Base-by-base conservation (phyloP, 176 grass and related monocot species). In the Paspalum notatum region DNA sequence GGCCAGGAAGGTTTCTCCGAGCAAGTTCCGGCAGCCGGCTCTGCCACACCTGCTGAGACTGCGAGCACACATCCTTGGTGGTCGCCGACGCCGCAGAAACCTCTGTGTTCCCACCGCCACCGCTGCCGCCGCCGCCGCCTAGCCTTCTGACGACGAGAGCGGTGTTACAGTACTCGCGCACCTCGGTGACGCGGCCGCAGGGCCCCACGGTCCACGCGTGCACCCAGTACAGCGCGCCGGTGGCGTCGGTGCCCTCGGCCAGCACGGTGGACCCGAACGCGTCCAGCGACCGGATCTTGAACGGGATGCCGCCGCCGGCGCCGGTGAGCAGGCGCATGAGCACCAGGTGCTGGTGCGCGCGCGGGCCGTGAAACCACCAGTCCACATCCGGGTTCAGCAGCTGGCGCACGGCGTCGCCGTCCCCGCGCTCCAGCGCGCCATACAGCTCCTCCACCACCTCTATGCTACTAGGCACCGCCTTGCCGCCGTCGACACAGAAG, bases 341-440 rank as follows among this genome's bases (percentile, higher is more conserved):
- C 50, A 79, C 80, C 4, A 88, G 74, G 63, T 91, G 91, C 61
- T 97, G 94, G 72, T 90, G 87, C 60, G 85, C 79, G 14, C 86
- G 89, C 8, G 94, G 94, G 39, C 94, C 91, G 73, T 94, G 94
- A 89, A 97, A 94, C 87, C 94, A 81, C 94, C 94, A 97, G 82
- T 97, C 94, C 49, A 97, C 77, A 89, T 97, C 94, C 12, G 89
- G 82, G 57, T 82, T 89, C 62, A 97, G 89, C 50, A 92, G 91
- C 18, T 42, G 74, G 72, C 84, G 79, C 54, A 92, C 85, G 21
- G 69, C 79, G 20, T 90, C 91, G 15, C 10, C 80, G 75, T 94
- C 89, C 43, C 89, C 85, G 71, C 57, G 69, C 75, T 90, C 89
- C 24, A 97, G 66, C 17, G 89, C 87, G 74, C 73, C 61, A 81